Percentiles rank a stretch among this genome's conserved stretches.
Evolutionary conservation across 352 stramenopile genomes (phyloP).

Genomic region (Aphanomyces euteiches): DNA sequence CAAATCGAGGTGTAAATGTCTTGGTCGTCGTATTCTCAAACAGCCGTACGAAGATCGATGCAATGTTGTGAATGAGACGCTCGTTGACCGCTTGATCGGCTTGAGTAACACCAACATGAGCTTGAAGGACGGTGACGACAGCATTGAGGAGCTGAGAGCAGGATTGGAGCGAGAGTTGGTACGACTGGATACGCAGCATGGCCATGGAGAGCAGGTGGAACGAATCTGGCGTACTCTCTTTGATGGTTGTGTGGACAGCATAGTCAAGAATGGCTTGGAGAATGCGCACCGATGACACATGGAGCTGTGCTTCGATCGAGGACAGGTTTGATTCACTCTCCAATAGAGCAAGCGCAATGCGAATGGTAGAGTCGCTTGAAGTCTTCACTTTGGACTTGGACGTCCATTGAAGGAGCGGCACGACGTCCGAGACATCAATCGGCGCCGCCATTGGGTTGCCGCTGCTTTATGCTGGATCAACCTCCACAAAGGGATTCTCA

Average conservation of each 20-base stretch:
- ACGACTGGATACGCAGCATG: conserved; percentile 6
- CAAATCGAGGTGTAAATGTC: conserved; percentile 48
- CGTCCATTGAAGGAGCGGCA: conserved; percentile 20
- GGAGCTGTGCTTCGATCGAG: conserved; percentile 3
- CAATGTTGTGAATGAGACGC: conserved; percentile 39
- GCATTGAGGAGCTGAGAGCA: conserved; percentile 71
- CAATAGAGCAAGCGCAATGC: conserved; percentile 4
- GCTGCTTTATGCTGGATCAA: neutral
- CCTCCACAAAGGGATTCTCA: neutral
- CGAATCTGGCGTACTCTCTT: neutral
- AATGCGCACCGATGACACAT: conserved; percentile 8
- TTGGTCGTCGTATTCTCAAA: conserved; percentile 8
- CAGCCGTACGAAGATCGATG: conserved; percentile 61
- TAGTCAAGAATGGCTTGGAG: conserved; percentile 24
- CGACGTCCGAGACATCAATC: conserved; percentile 17
- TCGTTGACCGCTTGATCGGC: conserved; percentile 26
- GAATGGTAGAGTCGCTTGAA: neutral
- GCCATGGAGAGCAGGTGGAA: conserved; percentile 23
- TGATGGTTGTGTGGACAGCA: conserved; percentile 21
- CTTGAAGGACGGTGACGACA: conserved; percentile 59
- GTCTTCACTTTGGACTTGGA: conserved; percentile 8
- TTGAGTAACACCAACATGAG: conserved; percentile 3
- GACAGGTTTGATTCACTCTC: neutral
- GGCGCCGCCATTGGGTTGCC: neutral
- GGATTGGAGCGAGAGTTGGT: conserved; percentile 48